Base-by-base conservation (phyloP, 2,329 filamentous ascomycete species). In the Aspergillus puulaauensis region DNA sequence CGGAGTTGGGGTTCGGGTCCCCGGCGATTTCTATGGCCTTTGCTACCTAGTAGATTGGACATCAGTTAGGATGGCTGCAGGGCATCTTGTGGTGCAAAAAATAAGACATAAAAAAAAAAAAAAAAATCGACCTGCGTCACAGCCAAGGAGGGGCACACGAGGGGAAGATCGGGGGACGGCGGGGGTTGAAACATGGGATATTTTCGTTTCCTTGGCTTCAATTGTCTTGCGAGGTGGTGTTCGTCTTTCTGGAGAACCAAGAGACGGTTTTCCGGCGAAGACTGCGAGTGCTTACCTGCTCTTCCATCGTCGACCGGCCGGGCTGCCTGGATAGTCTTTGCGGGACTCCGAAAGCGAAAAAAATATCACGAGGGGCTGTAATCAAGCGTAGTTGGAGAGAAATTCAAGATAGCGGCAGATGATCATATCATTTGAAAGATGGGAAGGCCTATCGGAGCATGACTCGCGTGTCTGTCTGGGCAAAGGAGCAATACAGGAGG, bases 11-110 rank as follows among this genome's bases (percentile, higher is more conserved):
- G 77, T 93, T 88, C 80, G 91, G 90, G 77, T 93, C 88, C 80
- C 88, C 95, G 76, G 91, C 91, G 79, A 98, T 96, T 76, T 95
- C 87, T 79, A 98, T 95, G 77, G 95, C 95, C 80, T 91, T 93
- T 79, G 95, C 90, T 76, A 97, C 88, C 91, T 97, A 57, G 52
- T 11, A 57, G 15, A 47, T 24, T 49, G 31, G n/a, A 54, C 39
- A 49, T 14, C 24, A 47, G 56, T 57, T 50, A 57, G 56, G 39
- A 44, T 48, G 19, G 35, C 4, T n/a, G 44, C 23, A n/a, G 21
- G 19, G 15, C n/a, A 17, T 19, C 15, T 46, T n/a, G 9, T 35
- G 31, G 14, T 24, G 49, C 23, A 35, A 27, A 44, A 44, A 6
- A 31, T 2, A 11, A 31, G 3, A 21, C 21, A 21, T 21, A 3